phyloP scores from a whole-genome alignment of 164 flowering plant genomes.

The Cinnamomum micranthum region DNA sequence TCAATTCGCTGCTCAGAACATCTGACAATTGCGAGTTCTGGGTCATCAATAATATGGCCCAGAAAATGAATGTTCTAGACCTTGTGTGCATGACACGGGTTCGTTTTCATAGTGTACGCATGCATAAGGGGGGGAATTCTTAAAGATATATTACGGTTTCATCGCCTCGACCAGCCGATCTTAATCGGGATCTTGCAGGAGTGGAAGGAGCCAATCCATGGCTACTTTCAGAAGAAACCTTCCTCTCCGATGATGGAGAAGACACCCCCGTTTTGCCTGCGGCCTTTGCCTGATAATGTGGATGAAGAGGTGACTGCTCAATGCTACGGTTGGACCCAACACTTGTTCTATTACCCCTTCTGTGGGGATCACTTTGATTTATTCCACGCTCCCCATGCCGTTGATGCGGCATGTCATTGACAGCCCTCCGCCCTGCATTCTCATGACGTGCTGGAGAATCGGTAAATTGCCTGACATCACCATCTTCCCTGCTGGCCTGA shows the following conservation, averaged over 20 bases:
- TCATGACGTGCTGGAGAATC: constrained; percentile 31
- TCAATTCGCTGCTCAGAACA: neutral
- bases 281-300: constrained; percentile 27
- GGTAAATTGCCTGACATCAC: constrained; percentile 25
- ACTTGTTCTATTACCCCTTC: constrained; percentile 20
- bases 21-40: neutral
- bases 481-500: constrained; percentile 44
- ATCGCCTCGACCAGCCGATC: constrained; percentile 34
- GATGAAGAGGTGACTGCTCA: constrained; percentile 45
- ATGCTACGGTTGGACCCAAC: constrained; percentile 36
- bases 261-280: constrained; percentile 32
- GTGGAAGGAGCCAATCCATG: constrained; percentile 41
- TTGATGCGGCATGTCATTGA: constrained; percentile 15
- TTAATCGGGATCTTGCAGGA: constrained; percentile 41
- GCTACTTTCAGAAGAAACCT: constrained; percentile 32
- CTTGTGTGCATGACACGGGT: neutral
- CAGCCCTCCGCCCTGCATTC: constrained; percentile 11
- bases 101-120: neutral
- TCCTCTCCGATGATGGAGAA: constrained; percentile 49
- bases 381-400: constrained; percentile 5
- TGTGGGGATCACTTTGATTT: constrained; percentile 8
- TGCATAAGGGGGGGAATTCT: neutral
- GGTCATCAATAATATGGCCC: too few relatives aligned
- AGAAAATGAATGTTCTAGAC: neutral
- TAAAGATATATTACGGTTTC: constrained; percentile 32